A percentile compares a stretch with the other conserved stretches of the same genome.
These are phyloP conservation scores for Epichloe typhina DNA, from an alignment of 2,329 filamentous ascomycete species.

Conservation along the genomic window DNA sequence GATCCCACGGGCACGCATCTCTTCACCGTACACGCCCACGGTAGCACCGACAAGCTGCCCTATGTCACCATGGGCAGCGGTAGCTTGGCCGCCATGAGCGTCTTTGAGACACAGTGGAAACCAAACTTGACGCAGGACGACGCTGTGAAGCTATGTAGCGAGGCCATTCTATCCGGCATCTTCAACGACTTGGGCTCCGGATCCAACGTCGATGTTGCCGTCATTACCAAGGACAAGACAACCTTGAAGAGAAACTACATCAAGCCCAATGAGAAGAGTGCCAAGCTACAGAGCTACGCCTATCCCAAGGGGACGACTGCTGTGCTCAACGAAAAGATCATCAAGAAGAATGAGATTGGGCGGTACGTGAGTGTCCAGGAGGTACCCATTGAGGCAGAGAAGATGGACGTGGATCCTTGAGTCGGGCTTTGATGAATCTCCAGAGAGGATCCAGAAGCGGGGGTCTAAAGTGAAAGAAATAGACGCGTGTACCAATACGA, in stretches of 20 bases:
- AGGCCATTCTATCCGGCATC: constrained; percentile 92
- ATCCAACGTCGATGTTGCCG: constrained; percentile 91
- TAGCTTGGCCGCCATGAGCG: constrained; percentile 90
- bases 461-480: background rate
- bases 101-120: constrained; percentile 97
- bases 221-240: constrained; percentile 93
- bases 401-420: constrained; percentile 55
- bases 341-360: constrained; percentile 83
- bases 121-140: constrained; percentile 60
- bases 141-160: constrained; percentile 67
- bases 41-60: constrained; percentile 94
- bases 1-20: constrained; percentile 91
- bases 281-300: constrained; percentile 87
- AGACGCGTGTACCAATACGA: constrained; percentile 5
- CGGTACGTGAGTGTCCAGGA: constrained; percentile 91
- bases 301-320: constrained; percentile 90
- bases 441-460: background rate
- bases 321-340: constrained; percentile 89
- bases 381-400: constrained; percentile 55
- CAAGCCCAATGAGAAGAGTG: constrained; percentile 78
- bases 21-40: constrained; percentile 97
- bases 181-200: constrained; percentile 97
- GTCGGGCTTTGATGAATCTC: background rate
- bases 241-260: constrained; percentile 86
- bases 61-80: constrained; percentile 99